Base-by-base conservation (phyloP, 2,329 filamentous ascomycete species). In the Lomentospora prolificans region DNA sequence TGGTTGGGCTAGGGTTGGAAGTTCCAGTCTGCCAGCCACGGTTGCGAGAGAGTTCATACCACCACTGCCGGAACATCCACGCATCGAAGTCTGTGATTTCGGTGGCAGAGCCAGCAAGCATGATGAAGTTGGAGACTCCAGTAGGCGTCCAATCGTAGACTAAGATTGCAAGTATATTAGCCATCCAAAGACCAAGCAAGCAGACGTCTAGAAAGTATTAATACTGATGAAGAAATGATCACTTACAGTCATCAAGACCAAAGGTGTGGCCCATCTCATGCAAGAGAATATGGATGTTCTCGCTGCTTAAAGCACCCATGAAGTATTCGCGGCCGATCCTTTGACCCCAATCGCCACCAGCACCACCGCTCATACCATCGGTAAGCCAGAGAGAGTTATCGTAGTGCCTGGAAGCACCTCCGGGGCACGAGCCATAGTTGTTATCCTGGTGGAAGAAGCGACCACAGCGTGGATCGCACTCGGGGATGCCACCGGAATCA, bases 41-140 rank as follows among this genome's bases (percentile, higher is more conserved):
- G 22, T 62, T 44, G 0, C 65, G 64, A 24, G 66, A 68, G 28
- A 68, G 60, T 57, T 67, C 61, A 28, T 68, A 64, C 72, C 72
- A 76, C 72, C 72, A 76, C 61, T 76, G 72, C 1, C 73, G 63
- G 50, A 71, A 61, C 73, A 76, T 76, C 74, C 74, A 76, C 17
- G 69, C 72, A 53, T 76, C 74, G 52, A 77, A 77, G 41, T 77
- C 73, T 2, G 74, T 77, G 22, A 76, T 67, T 51, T 66, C 57
- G 24, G 61, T 64, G 1, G 74, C 64, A 50, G 69, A 70, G 3
- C 74, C 74, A 51, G 74, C 72, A 46, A 69, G 61, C 74, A 77
- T 75, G 58, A 76, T 67, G 63, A 76, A 76, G 61, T 66, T 71
- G 8, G 63, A 61, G 30, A 71, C 60, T 3, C 72, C 72, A 5